A percentile compares a stretch with the other conserved stretches of the same genome.
Conservation (phyloP, 2,329 filamentous ascomycete genomes). For the Epichloe bromicola region DNA sequence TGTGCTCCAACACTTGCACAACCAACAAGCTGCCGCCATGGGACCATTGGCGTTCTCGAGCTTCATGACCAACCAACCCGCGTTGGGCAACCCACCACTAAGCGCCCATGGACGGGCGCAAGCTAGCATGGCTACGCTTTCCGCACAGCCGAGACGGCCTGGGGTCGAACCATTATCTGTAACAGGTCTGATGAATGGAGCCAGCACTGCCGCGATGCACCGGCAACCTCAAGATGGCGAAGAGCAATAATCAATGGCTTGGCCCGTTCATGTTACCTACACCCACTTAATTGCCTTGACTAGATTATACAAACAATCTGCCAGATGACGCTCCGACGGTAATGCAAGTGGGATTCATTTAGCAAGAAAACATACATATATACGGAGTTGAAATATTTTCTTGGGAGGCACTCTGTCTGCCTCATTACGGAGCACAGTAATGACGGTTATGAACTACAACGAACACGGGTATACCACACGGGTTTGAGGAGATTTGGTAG, state of each 20-base stretch:
- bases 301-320: not conserved
- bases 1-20: constrained; percentile 9
- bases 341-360: not conserved
- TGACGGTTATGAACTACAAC: constrained; percentile 5
- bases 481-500: constrained; percentile 1
- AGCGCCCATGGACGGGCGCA: constrained; percentile 11
- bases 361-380: not conserved
- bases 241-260: not conserved
- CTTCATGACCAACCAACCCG: constrained; percentile 17
- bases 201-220: constrained; percentile 25
- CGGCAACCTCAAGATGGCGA: constrained; percentile 8
- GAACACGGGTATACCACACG: constrained; percentile 7
- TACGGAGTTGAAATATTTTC: constrained; percentile 1
- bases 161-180: constrained; percentile 6
- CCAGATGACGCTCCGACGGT: not conserved
- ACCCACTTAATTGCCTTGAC: not conserved
- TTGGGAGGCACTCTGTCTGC: not conserved
- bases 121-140: constrained; percentile 19
- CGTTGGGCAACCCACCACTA: constrained; percentile 9
- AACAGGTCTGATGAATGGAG: constrained; percentile 7
- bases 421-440: not conserved
- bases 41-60: constrained; percentile 13
- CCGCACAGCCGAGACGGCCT: constrained; percentile 10
- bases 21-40: constrained; percentile 9
- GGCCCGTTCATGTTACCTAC: not conserved